Conservation (phyloP, 345 rosid species). For the Aethionema arabicum region DNA sequence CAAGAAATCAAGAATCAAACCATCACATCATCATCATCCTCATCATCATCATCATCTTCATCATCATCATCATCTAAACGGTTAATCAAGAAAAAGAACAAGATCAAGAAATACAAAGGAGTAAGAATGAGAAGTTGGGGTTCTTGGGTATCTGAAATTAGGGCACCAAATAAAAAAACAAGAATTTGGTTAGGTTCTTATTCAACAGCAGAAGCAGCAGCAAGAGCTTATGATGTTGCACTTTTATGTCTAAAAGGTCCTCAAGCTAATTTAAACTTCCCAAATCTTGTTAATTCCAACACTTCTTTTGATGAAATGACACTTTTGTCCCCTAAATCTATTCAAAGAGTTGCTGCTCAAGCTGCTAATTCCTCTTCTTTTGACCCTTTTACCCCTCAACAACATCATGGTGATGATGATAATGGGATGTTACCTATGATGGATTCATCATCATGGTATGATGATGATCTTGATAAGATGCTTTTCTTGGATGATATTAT, state of each 20-base stretch:
- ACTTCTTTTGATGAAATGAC: conserved; percentile 40
- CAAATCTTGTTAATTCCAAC: conserved; percentile 41
- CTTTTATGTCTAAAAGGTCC: conserved; percentile 93
- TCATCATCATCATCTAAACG: conserved; percentile 22
- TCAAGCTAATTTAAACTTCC: conserved; percentile 83
- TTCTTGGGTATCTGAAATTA: conserved; percentile 94
- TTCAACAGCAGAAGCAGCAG: conserved; percentile 95
- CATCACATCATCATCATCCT: conserved; percentile 12
- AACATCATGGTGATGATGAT: conserved; percentile 37
- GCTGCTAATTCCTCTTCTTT: conserved; percentile 41
- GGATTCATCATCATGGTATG: conserved; percentile 16
- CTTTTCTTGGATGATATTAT: conserved; percentile 37
- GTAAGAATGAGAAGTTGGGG: conserved; percentile 99
- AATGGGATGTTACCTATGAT: no score
- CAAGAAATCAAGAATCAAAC: conserved; percentile 32
- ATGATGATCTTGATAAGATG: conserved; percentile 47
- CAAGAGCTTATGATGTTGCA: conserved; percentile 97
- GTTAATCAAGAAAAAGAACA: conserved; percentile 44
- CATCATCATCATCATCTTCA: conserved; percentile 25
- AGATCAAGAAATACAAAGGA: conserved; percentile 77
- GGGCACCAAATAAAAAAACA: conserved; percentile 95
- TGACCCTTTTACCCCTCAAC: conserved; percentile 28
- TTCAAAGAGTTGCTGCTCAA: conserved; percentile 84
- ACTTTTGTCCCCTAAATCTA: conserved; percentile 77
- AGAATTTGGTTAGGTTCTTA: conserved; percentile 98